Conservation (phyloP, 1,139 yeast genomes). For the Kazachstania sp. region DNA sequence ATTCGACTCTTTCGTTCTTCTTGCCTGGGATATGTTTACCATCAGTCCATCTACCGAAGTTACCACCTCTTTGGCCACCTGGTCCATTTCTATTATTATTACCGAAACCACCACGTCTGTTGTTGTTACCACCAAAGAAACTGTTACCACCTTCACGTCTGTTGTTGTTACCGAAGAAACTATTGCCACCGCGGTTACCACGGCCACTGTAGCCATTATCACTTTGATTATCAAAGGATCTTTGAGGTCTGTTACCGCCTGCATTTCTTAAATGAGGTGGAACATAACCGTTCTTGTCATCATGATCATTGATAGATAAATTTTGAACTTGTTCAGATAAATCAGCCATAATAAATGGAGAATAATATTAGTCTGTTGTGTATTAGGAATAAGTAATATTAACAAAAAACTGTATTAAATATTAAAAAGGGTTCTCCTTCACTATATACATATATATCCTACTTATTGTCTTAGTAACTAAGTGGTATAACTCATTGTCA, state of each 20-base stretch:
- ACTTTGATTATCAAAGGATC: constrained; percentile 9
- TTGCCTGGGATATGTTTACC: constrained; percentile 86
- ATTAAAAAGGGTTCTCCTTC: neutral
- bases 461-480: neutral
- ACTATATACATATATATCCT: neutral
- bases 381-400: too few species aligned
- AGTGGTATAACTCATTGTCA: too few species aligned
- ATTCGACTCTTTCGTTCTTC: constrained; percentile 60
- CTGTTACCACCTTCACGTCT: constrained; percentile 14
- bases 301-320: constrained; percentile 33
- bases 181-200: constrained; percentile 19
- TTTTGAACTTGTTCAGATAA: constrained; percentile 39
- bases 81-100: neutral
- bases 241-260: constrained; percentile 7
- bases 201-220: constrained; percentile 9
- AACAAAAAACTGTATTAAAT: too few species aligned
- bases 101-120: constrained; percentile 12
- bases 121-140: constrained; percentile 3
- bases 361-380: too few species aligned
- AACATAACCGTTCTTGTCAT: constrained; percentile 38
- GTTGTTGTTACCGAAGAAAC: constrained; percentile 15
- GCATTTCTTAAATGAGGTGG: constrained; percentile 57
- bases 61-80: constrained; percentile 14
- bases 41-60: constrained; percentile 54
- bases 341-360: constrained; percentile 34